A percentile compares a stretch with the other conserved stretches of the same genome.
phyloP scores from a whole-genome alignment of 202 grass and related monocot genomes.

The Eragrostis tef region DNA sequence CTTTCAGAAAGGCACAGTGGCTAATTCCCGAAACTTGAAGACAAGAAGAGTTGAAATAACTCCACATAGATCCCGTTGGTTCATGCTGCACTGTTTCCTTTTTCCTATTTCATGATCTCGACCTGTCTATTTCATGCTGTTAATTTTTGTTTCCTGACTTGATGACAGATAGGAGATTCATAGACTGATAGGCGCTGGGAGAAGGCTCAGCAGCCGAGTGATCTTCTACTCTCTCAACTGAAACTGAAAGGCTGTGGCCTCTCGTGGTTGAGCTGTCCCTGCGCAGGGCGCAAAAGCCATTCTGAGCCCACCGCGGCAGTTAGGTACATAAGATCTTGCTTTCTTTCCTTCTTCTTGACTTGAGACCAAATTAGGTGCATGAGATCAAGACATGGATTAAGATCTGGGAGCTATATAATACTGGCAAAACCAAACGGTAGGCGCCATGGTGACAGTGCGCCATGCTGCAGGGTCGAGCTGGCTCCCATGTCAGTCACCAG shows the following conservation, averaged over 20 bases:
- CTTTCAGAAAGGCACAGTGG: neutral
- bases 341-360: neutral
- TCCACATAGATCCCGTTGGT: neutral
- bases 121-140: neutral
- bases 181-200: neutral
- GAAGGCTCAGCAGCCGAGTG: neutral
- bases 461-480: constrained; percentile 18
- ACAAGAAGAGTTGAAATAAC: neutral
- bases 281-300: neutral
- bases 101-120: neutral
- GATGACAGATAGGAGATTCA: neutral
- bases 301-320: neutral
- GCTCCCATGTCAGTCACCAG: constrained; percentile 37
- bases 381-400: constrained; percentile 11
- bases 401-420: constrained; percentile 36
- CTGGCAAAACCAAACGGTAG: constrained; percentile 11
- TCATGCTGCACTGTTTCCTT: neutral
- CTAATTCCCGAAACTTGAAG: neutral
- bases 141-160: neutral
- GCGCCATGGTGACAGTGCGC: neutral
- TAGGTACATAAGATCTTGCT: constrained; percentile 25
- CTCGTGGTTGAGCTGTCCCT: constrained; percentile 51
- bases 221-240: neutral
- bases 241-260: neutral
- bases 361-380: constrained; percentile 26